Percentiles rank a stretch among this genome's conserved stretches.
These are phyloP conservation scores for Suhomyces terraborum DNA, from an alignment of 1,139 yeast species.

Conservation along the genomic window DNA sequence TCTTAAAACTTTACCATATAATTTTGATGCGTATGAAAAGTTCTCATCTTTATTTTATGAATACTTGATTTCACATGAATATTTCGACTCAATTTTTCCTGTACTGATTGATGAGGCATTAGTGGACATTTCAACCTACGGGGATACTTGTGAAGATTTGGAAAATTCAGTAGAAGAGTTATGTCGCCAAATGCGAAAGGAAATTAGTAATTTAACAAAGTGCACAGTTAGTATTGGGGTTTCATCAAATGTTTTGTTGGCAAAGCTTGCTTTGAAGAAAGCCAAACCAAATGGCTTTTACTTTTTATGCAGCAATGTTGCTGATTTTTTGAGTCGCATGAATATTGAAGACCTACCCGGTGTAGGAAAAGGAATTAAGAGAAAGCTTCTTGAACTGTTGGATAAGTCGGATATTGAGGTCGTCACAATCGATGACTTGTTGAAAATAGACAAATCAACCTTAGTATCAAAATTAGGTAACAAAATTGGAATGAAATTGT, in stretches of 20 bases:
- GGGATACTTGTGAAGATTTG: conserved; percentile 16
- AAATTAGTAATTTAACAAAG: conserved; percentile 49
- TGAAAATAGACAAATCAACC: conserved; percentile 32
- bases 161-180: conserved; percentile 27
- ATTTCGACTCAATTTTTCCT: conserved; percentile 68
- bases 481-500: conserved; percentile 68
- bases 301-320: conserved; percentile 33
- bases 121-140: conserved; percentile 58
- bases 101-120: conserved; percentile 92
- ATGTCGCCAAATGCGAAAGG: conserved; percentile 43
- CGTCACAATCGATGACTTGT: conserved; percentile 36
- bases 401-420: conserved; percentile 13
- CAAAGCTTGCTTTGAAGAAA: conserved; percentile 69
- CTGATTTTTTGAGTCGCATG: conserved; percentile 44
- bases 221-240: conserved; percentile 82
- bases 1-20: conserved; percentile 63
- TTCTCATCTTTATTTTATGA: conserved; percentile 49
- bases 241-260: conserved; percentile 69
- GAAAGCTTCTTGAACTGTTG: conserved; percentile 37
- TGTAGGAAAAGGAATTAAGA: conserved; percentile 61
- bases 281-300: conserved; percentile 82
- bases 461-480: conserved; percentile 59
- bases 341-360: conserved; percentile 75
- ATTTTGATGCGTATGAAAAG: conserved; percentile 70
- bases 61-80: conserved; percentile 50